A percentile compares a stretch with the other conserved stretches of the same genome.
Evolutionary conservation across 768 basidiomycete genomes (phyloP).

Genomic region (Suillus luteus): DNA sequence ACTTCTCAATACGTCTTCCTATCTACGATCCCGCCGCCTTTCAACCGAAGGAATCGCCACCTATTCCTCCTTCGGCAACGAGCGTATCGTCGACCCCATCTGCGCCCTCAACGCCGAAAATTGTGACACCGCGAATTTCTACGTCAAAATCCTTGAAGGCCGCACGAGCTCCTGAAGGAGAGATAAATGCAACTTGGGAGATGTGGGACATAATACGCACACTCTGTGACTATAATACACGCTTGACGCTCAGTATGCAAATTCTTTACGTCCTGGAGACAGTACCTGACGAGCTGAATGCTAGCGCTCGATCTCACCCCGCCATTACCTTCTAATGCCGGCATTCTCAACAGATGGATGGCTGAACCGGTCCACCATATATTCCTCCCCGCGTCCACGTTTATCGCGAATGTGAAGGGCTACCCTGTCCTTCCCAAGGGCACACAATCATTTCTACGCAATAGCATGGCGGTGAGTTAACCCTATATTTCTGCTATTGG

Average conservation of each 20-base stretch:
- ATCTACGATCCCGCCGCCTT: constrained; percentile 75
- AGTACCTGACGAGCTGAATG: constrained; percentile 18
- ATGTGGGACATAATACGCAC: constrained; percentile 97
- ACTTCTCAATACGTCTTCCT: constrained; percentile 81
- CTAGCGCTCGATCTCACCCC: constrained; percentile 90
- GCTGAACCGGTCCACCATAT: constrained; percentile 92
- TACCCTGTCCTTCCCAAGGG: constrained; percentile 96
- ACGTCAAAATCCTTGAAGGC: constrained; percentile 30
- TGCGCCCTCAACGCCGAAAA: constrained; percentile 19
- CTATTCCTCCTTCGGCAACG: constrained; percentile 23
- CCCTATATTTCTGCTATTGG: constrained; percentile 17
- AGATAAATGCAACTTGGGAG: constrained; percentile 87
- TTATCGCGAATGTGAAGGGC: constrained; percentile 94
- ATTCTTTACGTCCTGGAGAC: constrained; percentile 12
- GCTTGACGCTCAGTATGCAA: constrained; percentile 68
- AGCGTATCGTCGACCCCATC: constrained; percentile 16
- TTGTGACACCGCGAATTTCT: constrained; percentile 21
- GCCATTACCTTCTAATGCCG: constrained; percentile 77
- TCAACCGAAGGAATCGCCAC: constrained; percentile 36
- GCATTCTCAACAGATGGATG: constrained; percentile 83
- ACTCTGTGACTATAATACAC: constrained; percentile 81
- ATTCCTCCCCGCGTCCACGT: constrained; percentile 86
- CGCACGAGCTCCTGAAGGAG: constrained; percentile 48
- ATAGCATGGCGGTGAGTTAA: constrained; percentile 77
- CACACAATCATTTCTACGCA: constrained; percentile 87